A percentile compares a stretch with the other conserved stretches of the same genome.
Evolutionary conservation across 495 filamentous ascomycete genomes (phyloP).

Genomic region (Tuber indicum): DNA sequence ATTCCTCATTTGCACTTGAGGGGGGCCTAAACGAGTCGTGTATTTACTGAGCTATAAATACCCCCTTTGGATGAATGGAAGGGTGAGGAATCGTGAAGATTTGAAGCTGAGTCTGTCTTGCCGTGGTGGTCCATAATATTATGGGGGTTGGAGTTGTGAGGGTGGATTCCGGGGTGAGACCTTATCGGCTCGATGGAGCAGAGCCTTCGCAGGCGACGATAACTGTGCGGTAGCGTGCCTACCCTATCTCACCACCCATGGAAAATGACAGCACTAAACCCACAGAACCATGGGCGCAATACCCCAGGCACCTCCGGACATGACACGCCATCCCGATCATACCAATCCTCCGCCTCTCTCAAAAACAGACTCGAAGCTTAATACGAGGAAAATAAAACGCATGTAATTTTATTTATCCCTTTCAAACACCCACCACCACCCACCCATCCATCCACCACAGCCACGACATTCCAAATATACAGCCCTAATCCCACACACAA

Average conservation of each 20-base stretch:
- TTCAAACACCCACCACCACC: background rate
- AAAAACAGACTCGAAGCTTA: background rate
- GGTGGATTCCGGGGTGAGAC: background rate
- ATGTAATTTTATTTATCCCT: background rate
- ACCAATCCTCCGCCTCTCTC: background rate
- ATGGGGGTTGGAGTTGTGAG: background rate
- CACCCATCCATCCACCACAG: background rate
- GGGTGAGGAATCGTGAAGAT: background rate
- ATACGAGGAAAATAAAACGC: background rate
- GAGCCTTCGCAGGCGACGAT: background rate
- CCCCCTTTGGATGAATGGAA: background rate
- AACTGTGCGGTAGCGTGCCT: background rate
- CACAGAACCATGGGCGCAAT: background rate
- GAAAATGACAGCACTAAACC: background rate
- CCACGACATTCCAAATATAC: background rate
- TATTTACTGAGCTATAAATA: background rate
- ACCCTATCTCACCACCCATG: background rate
- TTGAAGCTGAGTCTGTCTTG: background rate
- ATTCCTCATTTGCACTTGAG: background rate
- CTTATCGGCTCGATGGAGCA: background rate
- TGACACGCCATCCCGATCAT: background rate
- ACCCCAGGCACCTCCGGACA: background rate
- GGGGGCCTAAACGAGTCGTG: background rate
- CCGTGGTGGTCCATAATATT: background rate
- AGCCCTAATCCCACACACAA: background rate